phyloP scores from a whole-genome alignment of 202 grass and related monocot species.

The Miscanthus sacchariflorus region DNA sequence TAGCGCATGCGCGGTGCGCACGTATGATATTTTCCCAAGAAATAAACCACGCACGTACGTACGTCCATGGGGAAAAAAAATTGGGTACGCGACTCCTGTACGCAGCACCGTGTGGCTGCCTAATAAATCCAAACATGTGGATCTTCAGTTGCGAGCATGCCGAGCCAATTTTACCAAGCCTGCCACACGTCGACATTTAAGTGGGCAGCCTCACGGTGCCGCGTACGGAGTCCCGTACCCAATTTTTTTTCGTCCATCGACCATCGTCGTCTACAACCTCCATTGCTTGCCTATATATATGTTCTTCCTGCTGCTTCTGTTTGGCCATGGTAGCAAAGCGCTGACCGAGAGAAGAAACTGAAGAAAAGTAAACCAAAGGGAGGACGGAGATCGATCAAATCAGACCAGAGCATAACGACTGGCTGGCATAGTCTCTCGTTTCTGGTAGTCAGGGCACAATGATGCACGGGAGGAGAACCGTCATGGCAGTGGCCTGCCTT shows the following conservation, averaged over 20 bases:
- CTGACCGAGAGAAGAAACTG: neutral
- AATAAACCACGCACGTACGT: neutral
- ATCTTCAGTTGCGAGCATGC: too few relatives aligned
- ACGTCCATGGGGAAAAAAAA: too few relatives aligned
- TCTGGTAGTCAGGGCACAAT: neutral
- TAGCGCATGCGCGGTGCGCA: neutral
- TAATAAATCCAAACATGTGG: too few relatives aligned
- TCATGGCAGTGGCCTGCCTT: conserved; percentile 10
- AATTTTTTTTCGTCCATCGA: neutral
- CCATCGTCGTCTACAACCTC: neutral
- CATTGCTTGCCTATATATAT: conserved; percentile 2
- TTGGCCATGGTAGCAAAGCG: neutral
- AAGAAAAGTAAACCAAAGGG: neutral
- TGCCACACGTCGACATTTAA: too few relatives aligned
- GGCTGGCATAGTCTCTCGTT: neutral
- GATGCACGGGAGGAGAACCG: neutral
- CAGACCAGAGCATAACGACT: neutral
- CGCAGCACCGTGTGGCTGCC: too few relatives aligned
- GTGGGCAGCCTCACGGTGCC: too few relatives aligned
- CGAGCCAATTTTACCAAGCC: too few relatives aligned
- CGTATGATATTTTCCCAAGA: neutral
- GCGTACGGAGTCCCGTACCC: too few relatives aligned
- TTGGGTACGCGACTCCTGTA: too few relatives aligned
- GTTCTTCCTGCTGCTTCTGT: neutral
- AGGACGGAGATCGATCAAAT: neutral